Evolutionary conservation across 2,329 filamentous ascomycete genomes (phyloP).

Genomic region (Trichoderma oligosporum): DNA sequence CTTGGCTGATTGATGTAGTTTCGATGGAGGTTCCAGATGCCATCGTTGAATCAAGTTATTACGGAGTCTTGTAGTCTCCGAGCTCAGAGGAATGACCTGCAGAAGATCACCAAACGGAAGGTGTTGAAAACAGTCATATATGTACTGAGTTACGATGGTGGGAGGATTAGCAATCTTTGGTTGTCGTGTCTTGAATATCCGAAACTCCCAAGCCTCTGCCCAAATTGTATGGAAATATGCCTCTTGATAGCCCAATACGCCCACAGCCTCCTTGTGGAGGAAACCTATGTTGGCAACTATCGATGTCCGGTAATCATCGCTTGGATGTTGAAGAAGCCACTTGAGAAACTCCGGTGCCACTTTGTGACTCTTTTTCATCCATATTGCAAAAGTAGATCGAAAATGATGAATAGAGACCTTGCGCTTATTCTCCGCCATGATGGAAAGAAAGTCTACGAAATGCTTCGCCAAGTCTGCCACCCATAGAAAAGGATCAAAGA

Average conservation of each 20-base stretch:
- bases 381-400: constrained; percentile 51
- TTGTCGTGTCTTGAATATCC: constrained; percentile 29
- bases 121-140: constrained; percentile 59
- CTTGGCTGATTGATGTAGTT: constrained; percentile 26
- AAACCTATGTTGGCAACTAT: constrained; percentile 59
- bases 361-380: constrained; percentile 49
- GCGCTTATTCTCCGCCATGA: constrained; percentile 29
- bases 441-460: constrained; percentile 61
- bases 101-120: constrained; percentile 58
- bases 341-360: constrained; percentile 39
- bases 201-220: constrained; percentile 45
- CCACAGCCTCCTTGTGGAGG: constrained; percentile 60
- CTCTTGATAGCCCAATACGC: constrained; percentile 38
- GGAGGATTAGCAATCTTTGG: constrained; percentile 18
- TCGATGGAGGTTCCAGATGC: constrained; percentile 29
- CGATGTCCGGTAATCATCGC: constrained; percentile 59
- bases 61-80: constrained; percentile 29
- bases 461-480: constrained; percentile 68
- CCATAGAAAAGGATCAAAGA: constrained; percentile 64
- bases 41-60: constrained; percentile 28
- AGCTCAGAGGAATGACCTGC: constrained; percentile 32
- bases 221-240: constrained; percentile 47
- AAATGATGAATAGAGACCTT: constrained; percentile 56
- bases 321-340: constrained; percentile 52
- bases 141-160: constrained; percentile 69